These are phyloP conservation scores for Paecilomyces sp. DNA, from an alignment of 2,329 filamentous ascomycete genomes.

Conservation along the genomic window DNA sequence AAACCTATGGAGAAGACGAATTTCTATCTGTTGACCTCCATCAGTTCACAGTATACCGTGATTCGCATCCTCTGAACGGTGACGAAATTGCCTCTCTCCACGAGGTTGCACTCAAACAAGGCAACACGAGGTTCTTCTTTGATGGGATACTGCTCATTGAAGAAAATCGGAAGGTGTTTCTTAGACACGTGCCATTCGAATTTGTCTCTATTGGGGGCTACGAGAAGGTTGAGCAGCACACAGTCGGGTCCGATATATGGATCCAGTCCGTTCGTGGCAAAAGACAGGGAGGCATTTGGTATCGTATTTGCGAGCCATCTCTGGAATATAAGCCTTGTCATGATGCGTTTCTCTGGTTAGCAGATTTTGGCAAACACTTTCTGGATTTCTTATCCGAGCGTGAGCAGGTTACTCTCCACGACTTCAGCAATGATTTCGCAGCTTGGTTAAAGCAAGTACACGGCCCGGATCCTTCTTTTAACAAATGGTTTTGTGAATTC, in stretches of 20 bases:
- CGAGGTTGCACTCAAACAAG: slow-evolving; percentile 38
- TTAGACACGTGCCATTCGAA: slow-evolving; percentile 51
- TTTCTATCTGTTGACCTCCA: slow-evolving; percentile 47
- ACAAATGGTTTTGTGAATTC: slow-evolving; percentile 48
- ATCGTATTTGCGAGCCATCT: slow-evolving; percentile 52
- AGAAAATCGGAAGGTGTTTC: slow-evolving; percentile 32
- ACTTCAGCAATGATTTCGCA: slow-evolving; percentile 54
- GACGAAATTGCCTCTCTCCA: slow-evolving; percentile 52
- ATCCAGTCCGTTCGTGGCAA: slow-evolving; percentile 46
- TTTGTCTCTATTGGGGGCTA: slow-evolving; percentile 62
- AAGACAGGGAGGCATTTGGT: slow-evolving; percentile 48
- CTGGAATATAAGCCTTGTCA: slow-evolving; percentile 58
- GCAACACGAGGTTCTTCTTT: slow-evolving; percentile 43
- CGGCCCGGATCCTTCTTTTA: slow-evolving; percentile 33
- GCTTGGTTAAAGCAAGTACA: slow-evolving; percentile 50
- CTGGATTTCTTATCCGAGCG: slow-evolving; percentile 51
- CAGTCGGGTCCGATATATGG: slow-evolving; percentile 52
- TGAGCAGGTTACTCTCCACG: slow-evolving; percentile 40
- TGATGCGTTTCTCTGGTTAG: slow-evolving; percentile 61
- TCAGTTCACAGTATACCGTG: slow-evolving; percentile 52
- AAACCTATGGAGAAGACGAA: slow-evolving; percentile 9
- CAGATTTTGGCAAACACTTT: slow-evolving; percentile 62
- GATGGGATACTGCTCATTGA: slow-evolving; percentile 53
- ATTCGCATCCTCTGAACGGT: slow-evolving; percentile 22
- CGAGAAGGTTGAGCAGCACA: slow-evolving; percentile 40